Evolutionary conservation across 2,329 filamentous ascomycete genomes (phyloP).

Genomic region (Polytolypa hystricis): DNA sequence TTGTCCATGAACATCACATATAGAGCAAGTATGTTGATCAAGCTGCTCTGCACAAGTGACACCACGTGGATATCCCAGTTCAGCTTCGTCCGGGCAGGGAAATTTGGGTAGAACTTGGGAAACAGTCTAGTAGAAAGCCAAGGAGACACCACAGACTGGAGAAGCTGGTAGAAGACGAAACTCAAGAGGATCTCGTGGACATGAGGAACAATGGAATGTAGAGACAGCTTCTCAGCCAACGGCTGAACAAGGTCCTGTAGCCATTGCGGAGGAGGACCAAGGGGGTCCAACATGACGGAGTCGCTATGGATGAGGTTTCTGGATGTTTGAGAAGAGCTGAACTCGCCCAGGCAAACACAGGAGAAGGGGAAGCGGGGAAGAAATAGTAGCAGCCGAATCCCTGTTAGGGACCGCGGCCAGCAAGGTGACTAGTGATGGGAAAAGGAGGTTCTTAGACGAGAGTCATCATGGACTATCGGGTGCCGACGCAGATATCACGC

Average conservation of each 20-base stretch:
- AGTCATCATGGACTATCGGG: no score
- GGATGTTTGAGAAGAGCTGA: no score
- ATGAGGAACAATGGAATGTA: conserved; percentile 48
- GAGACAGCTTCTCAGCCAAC: conserved; percentile 39
- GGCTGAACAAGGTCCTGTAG: conserved; percentile 40
- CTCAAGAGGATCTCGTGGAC: conserved; percentile 51
- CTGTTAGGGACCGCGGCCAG: no score
- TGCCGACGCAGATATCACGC: no score
- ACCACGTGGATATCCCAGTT: conserved; percentile 61
- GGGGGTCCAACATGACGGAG: conserved; percentile 33
- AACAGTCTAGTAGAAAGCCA: conserved; percentile 43
- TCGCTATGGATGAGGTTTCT: no score
- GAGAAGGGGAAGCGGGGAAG: no score
- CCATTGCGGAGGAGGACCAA: conserved; percentile 39
- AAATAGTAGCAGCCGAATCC: no score
- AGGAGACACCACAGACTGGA: conserved; percentile 45
- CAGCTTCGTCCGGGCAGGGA: conserved; percentile 45
- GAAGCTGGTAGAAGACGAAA: conserved; percentile 45
- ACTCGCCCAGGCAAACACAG: no score
- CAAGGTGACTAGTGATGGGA: no score
- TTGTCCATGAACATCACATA: conserved; percentile 48
- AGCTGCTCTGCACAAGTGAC: conserved; percentile 46
- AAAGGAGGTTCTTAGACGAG: no score
- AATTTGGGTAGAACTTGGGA: conserved; percentile 42
- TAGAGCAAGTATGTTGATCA: conserved; percentile 46